Conservation (phyloP, 169 alveolate genomes). For the Miamiensis avidus region DNA sequence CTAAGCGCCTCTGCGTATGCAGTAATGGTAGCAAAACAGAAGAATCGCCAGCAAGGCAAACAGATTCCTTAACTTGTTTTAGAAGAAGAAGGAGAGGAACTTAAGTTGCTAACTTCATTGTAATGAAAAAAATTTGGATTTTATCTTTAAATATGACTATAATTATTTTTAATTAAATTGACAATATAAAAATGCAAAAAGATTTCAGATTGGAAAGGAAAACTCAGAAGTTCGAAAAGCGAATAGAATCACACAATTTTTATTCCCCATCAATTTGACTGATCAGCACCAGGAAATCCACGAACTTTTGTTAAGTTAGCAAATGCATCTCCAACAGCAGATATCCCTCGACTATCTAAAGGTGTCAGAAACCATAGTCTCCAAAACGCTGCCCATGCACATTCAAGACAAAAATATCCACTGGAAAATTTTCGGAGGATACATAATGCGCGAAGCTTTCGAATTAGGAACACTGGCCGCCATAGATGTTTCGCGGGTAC, state of each 20-base stretch:
- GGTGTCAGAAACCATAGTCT: constrained; percentile 18
- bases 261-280: constrained; percentile 26
- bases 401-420: constrained; percentile 42
- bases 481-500: constrained; percentile 4
- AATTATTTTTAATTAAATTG: no score
- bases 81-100: constrained; percentile 22
- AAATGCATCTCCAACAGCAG: background rate
- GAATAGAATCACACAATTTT: background rate
- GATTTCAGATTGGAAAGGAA: constrained; percentile 26
- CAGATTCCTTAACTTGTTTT: constrained; percentile 16
- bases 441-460: constrained; percentile 36
- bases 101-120: background rate
- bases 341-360: background rate
- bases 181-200: background rate
- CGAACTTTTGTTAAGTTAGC: background rate
- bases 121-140: no score
- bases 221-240: background rate
- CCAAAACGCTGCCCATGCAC: constrained; percentile 33
- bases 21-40: constrained; percentile 49
- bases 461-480: constrained; percentile 40
- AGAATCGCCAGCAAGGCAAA: background rate
- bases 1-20: constrained; percentile 20
- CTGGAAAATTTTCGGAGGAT: constrained; percentile 54
- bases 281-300: constrained; percentile 23
- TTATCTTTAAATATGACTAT: background rate